Base-by-base conservation (phyloP, 352 stramenopile genomes). In the Globisporangium viniferum region DNA sequence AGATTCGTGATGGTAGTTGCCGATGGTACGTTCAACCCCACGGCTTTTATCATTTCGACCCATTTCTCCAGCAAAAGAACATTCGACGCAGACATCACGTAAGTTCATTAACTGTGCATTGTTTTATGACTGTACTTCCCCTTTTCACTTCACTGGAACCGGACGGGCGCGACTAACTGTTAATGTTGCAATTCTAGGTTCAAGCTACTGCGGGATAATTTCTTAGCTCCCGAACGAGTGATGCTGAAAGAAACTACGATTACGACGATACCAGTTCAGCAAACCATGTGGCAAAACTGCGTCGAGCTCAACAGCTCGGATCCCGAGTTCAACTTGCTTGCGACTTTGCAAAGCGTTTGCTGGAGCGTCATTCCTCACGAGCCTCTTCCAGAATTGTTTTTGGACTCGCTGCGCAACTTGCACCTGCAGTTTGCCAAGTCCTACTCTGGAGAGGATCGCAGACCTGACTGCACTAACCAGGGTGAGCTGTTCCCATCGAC, bases 151-250 rank as follows among this genome's bases (percentile, higher is more conserved):
- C 59, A 36, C 33, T 61, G 35, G 33, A 24, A 27, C 55, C 33
- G 39, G 0, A 18, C 5, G 10, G 39, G 39, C 3, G 39, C 3
- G 22, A 27, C 22, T 51, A 15, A 18, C 18, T 60, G 33, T 22
- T 24, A 20, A n/a, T 59, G 12, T 24, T 29, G 24, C 14, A 54
- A 8, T 18, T 41, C 10, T 49, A 86, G 77, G n/a, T 90, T 91
- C 53, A 56, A 63, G 12, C 68, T 71, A 60, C 73, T 91, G 22
- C 73, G 78, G 29, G 83, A 89, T 51, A 90, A 88, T 53, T 91
- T 90, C 56, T 65, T 90, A 39, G 64, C 63, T 3, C 82, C 82
- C 2, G 79, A 86, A 7, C 73, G 69, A 14, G 78, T 87, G 2
- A 73, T 74, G 2, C 72, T 91, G 20, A 89, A 89, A 62, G 76